Conservation (phyloP, 139 green algal species). For the Nannochloris sp. region DNA sequence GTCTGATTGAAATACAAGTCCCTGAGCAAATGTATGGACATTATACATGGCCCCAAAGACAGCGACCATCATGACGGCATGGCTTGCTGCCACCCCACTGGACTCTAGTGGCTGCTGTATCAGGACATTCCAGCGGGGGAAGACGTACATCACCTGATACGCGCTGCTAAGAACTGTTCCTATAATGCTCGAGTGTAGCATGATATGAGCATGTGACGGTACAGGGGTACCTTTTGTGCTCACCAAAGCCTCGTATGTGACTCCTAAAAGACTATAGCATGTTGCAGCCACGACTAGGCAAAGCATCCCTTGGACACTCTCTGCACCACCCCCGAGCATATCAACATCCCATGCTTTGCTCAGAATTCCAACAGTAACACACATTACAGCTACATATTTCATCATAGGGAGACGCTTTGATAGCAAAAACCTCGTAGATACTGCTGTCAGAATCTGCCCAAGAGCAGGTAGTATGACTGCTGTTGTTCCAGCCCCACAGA, state of each 20-base stretch:
- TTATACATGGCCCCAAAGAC: slow-evolving; percentile 32
- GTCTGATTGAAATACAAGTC: slow-evolving; percentile 26
- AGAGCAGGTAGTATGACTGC: slow-evolving; percentile 32
- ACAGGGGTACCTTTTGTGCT: not conserved
- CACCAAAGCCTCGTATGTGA: slow-evolving; percentile 25
- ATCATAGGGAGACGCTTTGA: slow-evolving; percentile 5
- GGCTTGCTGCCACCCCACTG: not conserved
- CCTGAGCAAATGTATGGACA: slow-evolving; percentile 35
- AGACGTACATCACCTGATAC: slow-evolving; percentile 30
- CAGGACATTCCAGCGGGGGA: slow-evolving; percentile 17
- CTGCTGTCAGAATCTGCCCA: slow-evolving; percentile 34
- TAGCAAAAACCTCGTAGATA: slow-evolving; percentile 21
- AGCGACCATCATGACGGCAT: slow-evolving; percentile 12
- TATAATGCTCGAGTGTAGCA: slow-evolving; percentile 12
- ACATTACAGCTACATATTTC: slow-evolving; percentile 19
- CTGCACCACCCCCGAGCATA: not conserved
- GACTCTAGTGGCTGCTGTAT: slow-evolving; percentile 13
- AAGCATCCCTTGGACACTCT: not conserved
- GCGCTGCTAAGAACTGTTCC: slow-evolving; percentile 9
- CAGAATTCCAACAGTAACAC: slow-evolving; percentile 23
- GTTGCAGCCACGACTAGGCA: not conserved
- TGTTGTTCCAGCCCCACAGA: slow-evolving; percentile 25
- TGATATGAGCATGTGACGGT: slow-evolving; percentile 19
- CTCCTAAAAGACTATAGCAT: slow-evolving; percentile 3
- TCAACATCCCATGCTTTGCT: slow-evolving; percentile 14